A percentile compares a stretch with the other conserved stretches of the same genome.
These are phyloP conservation scores for Candida michaelii DNA, from an alignment of 805 yeast species.

Conservation along the genomic window DNA sequence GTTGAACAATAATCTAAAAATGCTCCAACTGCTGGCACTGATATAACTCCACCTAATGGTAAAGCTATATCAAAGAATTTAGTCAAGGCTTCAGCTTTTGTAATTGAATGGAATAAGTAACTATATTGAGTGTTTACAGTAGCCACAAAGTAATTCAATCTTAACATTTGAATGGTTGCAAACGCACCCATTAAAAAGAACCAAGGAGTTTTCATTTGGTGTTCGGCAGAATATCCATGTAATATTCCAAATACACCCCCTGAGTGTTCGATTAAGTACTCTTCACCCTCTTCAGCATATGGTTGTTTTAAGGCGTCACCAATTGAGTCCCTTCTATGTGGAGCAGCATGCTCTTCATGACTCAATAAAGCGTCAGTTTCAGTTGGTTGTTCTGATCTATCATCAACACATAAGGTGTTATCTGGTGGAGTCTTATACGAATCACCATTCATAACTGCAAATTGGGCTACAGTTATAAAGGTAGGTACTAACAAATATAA, in stretches of 20 bases:
- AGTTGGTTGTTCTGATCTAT: constrained; percentile 12
- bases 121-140: constrained; percentile 57
- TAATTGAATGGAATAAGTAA: constrained; percentile 41
- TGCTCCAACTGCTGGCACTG: constrained; percentile 55
- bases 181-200: constrained; percentile 49
- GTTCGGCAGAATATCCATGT: constrained; percentile 50
- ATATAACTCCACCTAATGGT: constrained; percentile 56
- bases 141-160: constrained; percentile 59
- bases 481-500: constrained; percentile 49
- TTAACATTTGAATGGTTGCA: constrained; percentile 56
- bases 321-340: constrained; percentile 49
- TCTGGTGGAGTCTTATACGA: constrained; percentile 45
- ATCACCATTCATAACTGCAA: constrained; percentile 49
- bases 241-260: constrained; percentile 54
- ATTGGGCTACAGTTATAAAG: constrained; percentile 47
- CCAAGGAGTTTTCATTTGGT: constrained; percentile 54
- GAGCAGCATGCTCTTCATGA: neutral
- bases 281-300: constrained; percentile 52
- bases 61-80: constrained; percentile 51
- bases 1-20: constrained; percentile 51
- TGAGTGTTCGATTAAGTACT: constrained; percentile 30
- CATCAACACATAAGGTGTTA: constrained; percentile 25
- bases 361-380: constrained; percentile 27
- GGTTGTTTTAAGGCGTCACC: constrained; percentile 58
- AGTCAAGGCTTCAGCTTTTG: constrained; percentile 41